These are phyloP conservation scores for Arthroderma uncinatum DNA, from an alignment of 2,329 filamentous ascomycete genomes.

Conservation along the genomic window DNA sequence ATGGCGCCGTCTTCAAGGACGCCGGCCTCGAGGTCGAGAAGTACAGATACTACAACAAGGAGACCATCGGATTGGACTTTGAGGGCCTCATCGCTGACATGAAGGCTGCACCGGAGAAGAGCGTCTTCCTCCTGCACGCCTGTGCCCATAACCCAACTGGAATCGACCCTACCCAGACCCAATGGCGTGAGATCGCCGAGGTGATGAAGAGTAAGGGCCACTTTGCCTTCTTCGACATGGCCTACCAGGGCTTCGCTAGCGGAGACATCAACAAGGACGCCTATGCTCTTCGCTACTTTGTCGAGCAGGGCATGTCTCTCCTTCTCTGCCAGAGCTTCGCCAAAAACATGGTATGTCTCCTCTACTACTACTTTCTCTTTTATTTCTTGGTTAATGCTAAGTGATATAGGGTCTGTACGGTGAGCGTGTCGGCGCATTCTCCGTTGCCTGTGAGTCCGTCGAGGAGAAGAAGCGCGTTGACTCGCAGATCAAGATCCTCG, in stretches of 20 bases:
- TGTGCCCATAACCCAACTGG: conserved; percentile 98
- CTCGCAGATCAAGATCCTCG: conserved; percentile 96
- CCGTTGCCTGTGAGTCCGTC: conserved; percentile 68
- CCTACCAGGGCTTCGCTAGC: conserved; percentile 95
- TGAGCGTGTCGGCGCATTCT: conserved; percentile 96
- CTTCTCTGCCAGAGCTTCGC: conserved; percentile 88
- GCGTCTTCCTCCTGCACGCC: conserved; percentile 86
- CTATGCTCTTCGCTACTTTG: conserved; percentile 85
- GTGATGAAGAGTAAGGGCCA: conserved; percentile 77
- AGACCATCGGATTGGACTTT: conserved; percentile 96
- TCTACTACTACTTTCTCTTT: neutral
- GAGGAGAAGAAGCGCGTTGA: conserved; percentile 94
- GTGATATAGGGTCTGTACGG: conserved; percentile 72
- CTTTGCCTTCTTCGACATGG: conserved; percentile 98
- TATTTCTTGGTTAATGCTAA: neutral
- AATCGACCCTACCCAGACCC: conserved; percentile 80
- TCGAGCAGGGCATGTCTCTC: conserved; percentile 81
- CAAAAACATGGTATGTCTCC: conserved; percentile 79
- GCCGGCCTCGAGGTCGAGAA: conserved; percentile 81
- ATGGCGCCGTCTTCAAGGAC: conserved; percentile 91
- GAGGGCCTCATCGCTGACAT: conserved; percentile 85
- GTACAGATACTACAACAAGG: conserved; percentile 98
- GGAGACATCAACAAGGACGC: conserved; percentile 87
- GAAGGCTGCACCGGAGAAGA: conserved; percentile 74
- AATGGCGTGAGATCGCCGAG: conserved; percentile 84